phyloP scores from a whole-genome alignment of 768 basidiomycete genomes.

The Albatrellus ellisii region DNA sequence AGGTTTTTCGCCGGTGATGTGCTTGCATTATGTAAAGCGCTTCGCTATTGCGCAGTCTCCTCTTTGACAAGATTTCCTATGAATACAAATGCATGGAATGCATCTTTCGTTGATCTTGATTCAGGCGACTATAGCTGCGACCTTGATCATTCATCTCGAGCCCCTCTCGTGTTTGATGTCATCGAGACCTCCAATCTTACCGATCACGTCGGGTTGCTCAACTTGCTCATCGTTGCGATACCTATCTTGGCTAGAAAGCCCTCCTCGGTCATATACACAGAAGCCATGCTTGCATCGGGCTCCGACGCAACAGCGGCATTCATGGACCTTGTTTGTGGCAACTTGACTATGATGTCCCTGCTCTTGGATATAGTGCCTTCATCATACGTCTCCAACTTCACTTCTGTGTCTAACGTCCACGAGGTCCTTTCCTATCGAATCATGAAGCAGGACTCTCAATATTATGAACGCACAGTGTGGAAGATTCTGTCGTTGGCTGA shows the following conservation, averaged over 20 bases:
- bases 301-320: constrained; percentile 13
- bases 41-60: not conserved
- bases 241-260: constrained; percentile 23
- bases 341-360: not conserved
- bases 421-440: not conserved
- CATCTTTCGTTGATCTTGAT: constrained; percentile 20
- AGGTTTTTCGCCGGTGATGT: constrained; percentile 31
- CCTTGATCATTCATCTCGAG: constrained; percentile 19
- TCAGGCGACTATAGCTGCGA: constrained; percentile 15
- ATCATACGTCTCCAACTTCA: not conserved
- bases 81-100: constrained; percentile 22
- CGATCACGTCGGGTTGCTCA: constrained; percentile 36
- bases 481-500: constrained; percentile 8
- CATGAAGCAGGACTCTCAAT: not conserved
- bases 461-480: not conserved
- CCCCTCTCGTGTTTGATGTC: constrained; percentile 28
- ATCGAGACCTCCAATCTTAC: constrained; percentile 38
- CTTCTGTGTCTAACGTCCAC: not conserved
- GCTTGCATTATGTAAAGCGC: constrained; percentile 21
- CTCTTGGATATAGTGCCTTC: not conserved
- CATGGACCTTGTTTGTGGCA: not conserved
- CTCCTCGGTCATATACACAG: constrained; percentile 27
- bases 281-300: constrained; percentile 24
- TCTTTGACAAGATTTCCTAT: constrained; percentile 17
- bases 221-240: constrained; percentile 25